Conservation (phyloP, 2,329 filamentous ascomycete species). For the Trichoderma hamatum region DNA sequence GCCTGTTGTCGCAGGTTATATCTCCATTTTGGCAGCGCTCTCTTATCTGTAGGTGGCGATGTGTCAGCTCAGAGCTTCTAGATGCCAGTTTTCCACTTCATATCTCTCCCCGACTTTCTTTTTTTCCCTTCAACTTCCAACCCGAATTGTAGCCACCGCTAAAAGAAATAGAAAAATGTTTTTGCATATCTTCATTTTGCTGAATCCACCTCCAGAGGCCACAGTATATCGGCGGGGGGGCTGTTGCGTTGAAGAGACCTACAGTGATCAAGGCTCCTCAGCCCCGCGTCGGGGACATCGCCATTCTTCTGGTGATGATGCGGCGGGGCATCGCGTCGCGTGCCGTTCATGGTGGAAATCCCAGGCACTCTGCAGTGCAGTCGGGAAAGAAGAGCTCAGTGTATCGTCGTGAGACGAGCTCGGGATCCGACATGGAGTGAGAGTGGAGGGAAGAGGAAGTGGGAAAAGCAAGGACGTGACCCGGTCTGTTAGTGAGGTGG, state of each 20-base stretch:
- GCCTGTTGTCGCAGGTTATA: slow-evolving; percentile 79
- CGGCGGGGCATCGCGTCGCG: slow-evolving; percentile 40
- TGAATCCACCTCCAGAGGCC: neutral
- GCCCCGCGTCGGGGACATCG: slow-evolving; percentile 66
- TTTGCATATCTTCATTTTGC: neutral
- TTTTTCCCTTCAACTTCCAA: neutral
- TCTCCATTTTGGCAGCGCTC: slow-evolving; percentile 83
- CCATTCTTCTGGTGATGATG: slow-evolving; percentile 28
- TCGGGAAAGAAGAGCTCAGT: slow-evolving; percentile 24
- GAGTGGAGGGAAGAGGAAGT: neutral
- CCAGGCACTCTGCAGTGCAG: slow-evolving; percentile 25
- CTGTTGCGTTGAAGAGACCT: slow-evolving; percentile 38
- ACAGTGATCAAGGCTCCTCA: slow-evolving; percentile 81
- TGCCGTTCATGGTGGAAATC: slow-evolving; percentile 39
- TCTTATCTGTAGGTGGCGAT: slow-evolving; percentile 65
- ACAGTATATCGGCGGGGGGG: neutral
- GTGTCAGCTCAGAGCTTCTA: slow-evolving; percentile 9
- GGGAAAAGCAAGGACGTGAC: slow-evolving; percentile 9
- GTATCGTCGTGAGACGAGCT: slow-evolving; percentile 25
- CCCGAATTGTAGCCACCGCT: neutral
- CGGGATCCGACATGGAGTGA: slow-evolving; percentile 30
- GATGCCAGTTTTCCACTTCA: neutral
- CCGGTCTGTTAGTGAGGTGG: slow-evolving; percentile 9
- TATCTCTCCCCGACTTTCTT: neutral
- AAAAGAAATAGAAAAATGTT: neutral